Evolutionary conservation across 1,284 basidiomycete species (phyloP).

Genomic region (Microbotryum scabiosae): DNA sequence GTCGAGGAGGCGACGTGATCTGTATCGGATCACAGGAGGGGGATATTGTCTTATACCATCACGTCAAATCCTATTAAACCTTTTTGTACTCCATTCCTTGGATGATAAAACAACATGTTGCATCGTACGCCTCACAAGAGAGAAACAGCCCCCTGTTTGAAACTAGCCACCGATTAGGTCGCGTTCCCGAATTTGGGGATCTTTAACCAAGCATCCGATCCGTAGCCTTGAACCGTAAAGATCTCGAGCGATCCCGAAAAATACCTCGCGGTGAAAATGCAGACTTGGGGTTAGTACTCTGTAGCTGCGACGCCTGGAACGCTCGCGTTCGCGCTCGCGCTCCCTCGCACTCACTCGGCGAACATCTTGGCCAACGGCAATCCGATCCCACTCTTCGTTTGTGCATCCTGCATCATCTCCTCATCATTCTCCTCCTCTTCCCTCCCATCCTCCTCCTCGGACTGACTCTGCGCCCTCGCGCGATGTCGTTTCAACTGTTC

Average conservation of each 20-base stretch:
- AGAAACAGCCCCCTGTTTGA: no score
- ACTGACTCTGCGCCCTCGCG: not conserved
- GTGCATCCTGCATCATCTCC: slow-evolving; percentile 20
- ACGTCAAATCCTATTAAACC: not conserved
- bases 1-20: not conserved
- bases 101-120: not conserved
- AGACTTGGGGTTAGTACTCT: not conserved
- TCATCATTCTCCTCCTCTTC: slow-evolving; percentile 1
- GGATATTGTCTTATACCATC: not conserved
- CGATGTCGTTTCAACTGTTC: not conserved
- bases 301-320: not conserved
- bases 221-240: slow-evolving; percentile 27
- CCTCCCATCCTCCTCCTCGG: not conserved
- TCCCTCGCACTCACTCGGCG: slow-evolving; percentile 22
- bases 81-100: no score
- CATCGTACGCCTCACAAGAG: no score
- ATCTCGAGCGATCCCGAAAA: slow-evolving; percentile 29
- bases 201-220: slow-evolving; percentile 29
- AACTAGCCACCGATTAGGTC: no score
- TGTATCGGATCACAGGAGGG: no score
- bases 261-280: slow-evolving; percentile 6
- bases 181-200: slow-evolving; percentile 28
- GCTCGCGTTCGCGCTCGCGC: not conserved
- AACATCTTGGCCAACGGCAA: slow-evolving; percentile 32
- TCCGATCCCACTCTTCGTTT: slow-evolving; percentile 28